These are phyloP conservation scores for Cladorrhinum sp. DNA, from an alignment of 2,329 filamentous ascomycete genomes.

Conservation along the genomic window DNA sequence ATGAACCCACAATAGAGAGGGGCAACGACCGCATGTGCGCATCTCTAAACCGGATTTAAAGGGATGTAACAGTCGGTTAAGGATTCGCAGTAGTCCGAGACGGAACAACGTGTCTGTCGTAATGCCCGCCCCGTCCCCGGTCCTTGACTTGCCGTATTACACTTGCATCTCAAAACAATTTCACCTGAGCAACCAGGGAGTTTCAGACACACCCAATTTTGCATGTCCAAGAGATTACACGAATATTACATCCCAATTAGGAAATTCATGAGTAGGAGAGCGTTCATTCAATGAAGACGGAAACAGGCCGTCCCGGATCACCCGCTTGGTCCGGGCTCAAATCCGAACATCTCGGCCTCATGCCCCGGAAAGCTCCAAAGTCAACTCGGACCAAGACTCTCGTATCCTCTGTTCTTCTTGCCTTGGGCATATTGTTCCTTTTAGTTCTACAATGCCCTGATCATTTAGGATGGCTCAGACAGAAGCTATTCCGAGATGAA, in stretches of 20 bases:
- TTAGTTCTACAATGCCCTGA: constrained; percentile 29
- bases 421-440: constrained; percentile 24
- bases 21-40: neutral
- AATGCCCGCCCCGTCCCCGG: neutral
- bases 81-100: neutral
- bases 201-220: too few relatives aligned
- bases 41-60: neutral
- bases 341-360: neutral
- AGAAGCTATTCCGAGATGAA: neutral
- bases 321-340: neutral
- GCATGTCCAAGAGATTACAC: neutral
- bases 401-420: constrained; percentile 6
- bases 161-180: neutral
- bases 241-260: neutral
- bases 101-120: neutral
- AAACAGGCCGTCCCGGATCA: neutral
- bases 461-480: constrained; percentile 11
- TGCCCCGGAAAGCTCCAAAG: neutral
- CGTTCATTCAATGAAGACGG: constrained; percentile 15
- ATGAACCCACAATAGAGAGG: neutral
- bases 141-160: neutral
- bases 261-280: too few relatives aligned
- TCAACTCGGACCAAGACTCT: neutral
- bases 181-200: too few relatives aligned
- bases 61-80: neutral